Evolutionary conservation across 371 early-diverging fungal genomes (phyloP).

Genomic region (Mortierella sp.): DNA sequence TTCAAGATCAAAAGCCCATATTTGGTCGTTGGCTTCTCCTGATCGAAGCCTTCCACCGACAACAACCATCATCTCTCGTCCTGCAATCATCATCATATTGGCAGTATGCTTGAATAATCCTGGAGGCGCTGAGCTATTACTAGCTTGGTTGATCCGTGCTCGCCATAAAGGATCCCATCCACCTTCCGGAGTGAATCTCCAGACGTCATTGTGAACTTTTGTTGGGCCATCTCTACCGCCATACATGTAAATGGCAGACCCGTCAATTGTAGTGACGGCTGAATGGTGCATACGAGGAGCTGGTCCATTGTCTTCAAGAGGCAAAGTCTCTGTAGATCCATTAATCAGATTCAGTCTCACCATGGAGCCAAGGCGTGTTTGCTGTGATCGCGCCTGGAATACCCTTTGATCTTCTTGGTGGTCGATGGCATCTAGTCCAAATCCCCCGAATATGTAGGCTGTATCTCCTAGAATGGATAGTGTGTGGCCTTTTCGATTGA

Average conservation of each 20-base stretch:
- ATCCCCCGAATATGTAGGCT: conserved; percentile 47
- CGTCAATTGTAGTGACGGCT: conserved; percentile 24
- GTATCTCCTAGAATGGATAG: conserved; percentile 42
- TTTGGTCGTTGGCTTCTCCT: conserved; percentile 34
- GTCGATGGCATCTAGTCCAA: conserved; percentile 34
- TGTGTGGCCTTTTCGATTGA: conserved; percentile 52
- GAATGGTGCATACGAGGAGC: conserved; percentile 52
- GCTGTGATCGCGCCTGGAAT: conserved; percentile 39
- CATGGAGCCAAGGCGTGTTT: conserved; percentile 39
- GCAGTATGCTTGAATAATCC: conserved; percentile 51
- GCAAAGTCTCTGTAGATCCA: conserved; percentile 20
- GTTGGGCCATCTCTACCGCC: conserved; percentile 54
- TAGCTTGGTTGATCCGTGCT: conserved; percentile 14
- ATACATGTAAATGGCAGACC: conserved; percentile 35
- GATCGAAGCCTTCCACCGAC: conserved; percentile 37
- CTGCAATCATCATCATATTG: conserved; percentile 41
- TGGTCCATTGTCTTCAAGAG: conserved; percentile 26
- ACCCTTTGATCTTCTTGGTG: conserved; percentile 30
- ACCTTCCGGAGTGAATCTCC: conserved; percentile 27
- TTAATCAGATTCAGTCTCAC: conserved; percentile 19
- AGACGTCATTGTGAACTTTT: conserved; percentile 55
- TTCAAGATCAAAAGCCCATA: conserved; percentile 50
- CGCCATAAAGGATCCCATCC: conserved; percentile 51
- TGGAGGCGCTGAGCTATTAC: conserved; percentile 18
- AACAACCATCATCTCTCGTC: conserved; percentile 49